Conservation (phyloP, 2,329 filamentous ascomycete species). For the Botrytis fragariae region DNA sequence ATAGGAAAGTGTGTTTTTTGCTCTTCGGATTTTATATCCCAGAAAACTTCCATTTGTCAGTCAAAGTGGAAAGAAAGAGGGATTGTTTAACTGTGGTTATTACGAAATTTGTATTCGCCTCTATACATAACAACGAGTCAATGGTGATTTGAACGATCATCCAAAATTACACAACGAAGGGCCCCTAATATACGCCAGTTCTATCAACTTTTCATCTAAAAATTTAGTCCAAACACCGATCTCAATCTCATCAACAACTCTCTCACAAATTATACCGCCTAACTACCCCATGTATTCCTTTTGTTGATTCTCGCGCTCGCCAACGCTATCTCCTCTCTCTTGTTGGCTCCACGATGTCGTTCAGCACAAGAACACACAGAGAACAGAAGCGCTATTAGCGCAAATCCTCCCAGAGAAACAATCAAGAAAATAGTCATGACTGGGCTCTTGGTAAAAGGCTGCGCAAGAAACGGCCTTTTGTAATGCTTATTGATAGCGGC, state of each 20-base stretch:
- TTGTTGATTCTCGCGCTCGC: not conserved
- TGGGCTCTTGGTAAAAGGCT: not conserved
- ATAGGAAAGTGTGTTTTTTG: not conserved
- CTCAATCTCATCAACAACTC: not conserved
- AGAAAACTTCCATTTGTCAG: not conserved
- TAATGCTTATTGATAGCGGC: not conserved
- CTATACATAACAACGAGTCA: no score
- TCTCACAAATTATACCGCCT: not conserved
- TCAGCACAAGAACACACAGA: no score
- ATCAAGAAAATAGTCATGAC: not conserved
- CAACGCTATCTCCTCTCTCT: not conserved
- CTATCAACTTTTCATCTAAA: rapidly evolving
- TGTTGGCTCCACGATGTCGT: not conserved
- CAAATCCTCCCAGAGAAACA: not conserved
- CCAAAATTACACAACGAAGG: no score
- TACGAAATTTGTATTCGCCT: not conserved
- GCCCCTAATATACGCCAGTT: not conserved
- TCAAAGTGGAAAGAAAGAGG: not conserved
- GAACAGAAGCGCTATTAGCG: not conserved
- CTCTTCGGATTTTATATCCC: not conserved
- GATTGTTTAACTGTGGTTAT: rapidly evolving
- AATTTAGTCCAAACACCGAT: not conserved
- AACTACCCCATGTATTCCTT: not conserved
- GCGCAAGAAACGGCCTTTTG: not conserved
- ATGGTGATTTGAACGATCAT: not conserved